Base-by-base conservation (phyloP, 2,329 filamentous ascomycete species). In the Fusarium sarcochroum region DNA sequence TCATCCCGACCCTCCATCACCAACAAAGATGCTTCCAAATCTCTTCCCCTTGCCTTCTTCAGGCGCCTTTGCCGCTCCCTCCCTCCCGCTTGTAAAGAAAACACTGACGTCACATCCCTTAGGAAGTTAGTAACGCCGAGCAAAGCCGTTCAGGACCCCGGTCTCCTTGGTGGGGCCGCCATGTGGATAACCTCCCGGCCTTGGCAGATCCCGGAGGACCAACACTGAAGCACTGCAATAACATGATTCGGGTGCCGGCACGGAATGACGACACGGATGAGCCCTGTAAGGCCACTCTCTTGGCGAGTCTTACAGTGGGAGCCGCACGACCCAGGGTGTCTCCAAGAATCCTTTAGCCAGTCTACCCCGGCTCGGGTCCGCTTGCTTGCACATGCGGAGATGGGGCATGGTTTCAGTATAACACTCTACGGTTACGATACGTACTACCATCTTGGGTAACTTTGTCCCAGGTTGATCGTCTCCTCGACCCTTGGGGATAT, bases 191-290 rank as follows among this genome's bases (percentile, higher is more conserved):
- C 41, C 45, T 48, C 14, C 65, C 63, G 66, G 58, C 64, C 58
- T 73, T 73, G 71, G 69, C 71, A 72, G 63, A 70, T 70, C 67
- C 52, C 63, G 38, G 61, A 35, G 18, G 11, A 21, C 30, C 27
- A 30, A 30, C 27, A 13, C 35, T 25, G 41, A 40, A 40, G 4
- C 20, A 3, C 23, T 27, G 21, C 27, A 15, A 41, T 23, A 57
- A 52, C 37, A 35, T 42, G 35, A 44, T 32, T 60, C 68, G 70
- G 71, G 50, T 63, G 48, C 64, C 66, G 71, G 69, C 67, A 63
- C 64, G 58, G 63, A 58, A 70, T 72, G 66, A 70, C 69, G 66
- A 72, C 59, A 63, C 50, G 25, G 47, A 42, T 27, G 32, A 20
- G 58, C 58, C 52, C 50, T 58, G 54, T 42, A 53, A 64, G 59